phyloP scores from a whole-genome alignment of 345 rosid species.

The Clausena lansium region DNA sequence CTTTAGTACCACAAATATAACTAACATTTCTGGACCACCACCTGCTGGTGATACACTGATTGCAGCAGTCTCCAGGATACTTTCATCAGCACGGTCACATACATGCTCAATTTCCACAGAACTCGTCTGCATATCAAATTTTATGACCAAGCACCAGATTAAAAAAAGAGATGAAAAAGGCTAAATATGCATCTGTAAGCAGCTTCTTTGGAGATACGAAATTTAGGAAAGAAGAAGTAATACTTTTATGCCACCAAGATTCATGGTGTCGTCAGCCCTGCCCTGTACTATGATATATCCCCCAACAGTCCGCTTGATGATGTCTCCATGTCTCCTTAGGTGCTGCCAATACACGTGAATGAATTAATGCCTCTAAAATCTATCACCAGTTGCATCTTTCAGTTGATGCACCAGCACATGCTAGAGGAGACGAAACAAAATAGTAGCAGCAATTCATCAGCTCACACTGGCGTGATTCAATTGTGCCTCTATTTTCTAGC shows the following conservation, averaged over 20 bases:
- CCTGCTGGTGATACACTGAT: conserved; percentile 48
- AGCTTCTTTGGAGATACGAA: conserved; percentile 7
- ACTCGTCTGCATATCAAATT: conserved; percentile 57
- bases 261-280: conserved; percentile 97
- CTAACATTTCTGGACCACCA: conserved; percentile 80
- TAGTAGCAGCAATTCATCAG: too few relatives aligned
- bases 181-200: conserved; percentile 40
- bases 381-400: neutral
- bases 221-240: conserved; percentile 16
- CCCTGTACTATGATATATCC: conserved; percentile 79
- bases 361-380: neutral
- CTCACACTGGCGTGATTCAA: too few relatives aligned
- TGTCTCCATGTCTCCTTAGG: conserved; percentile 91
- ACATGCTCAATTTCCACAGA: conserved; percentile 82
- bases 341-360: conserved; percentile 37
- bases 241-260: conserved; percentile 97
- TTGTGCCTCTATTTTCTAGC: neutral
- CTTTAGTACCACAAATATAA: conserved; percentile 60
- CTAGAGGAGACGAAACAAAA: neutral
- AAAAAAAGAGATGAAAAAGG: neutral
- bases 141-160: neutral
- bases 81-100: conserved; percentile 68
- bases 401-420: neutral
- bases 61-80: conserved; percentile 79
- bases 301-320: conserved; percentile 66